These are phyloP conservation scores for Antitrichia curtipendula DNA, from an alignment of 225 moss, liverwort and hornwort genomes.

Conservation along the genomic window DNA sequence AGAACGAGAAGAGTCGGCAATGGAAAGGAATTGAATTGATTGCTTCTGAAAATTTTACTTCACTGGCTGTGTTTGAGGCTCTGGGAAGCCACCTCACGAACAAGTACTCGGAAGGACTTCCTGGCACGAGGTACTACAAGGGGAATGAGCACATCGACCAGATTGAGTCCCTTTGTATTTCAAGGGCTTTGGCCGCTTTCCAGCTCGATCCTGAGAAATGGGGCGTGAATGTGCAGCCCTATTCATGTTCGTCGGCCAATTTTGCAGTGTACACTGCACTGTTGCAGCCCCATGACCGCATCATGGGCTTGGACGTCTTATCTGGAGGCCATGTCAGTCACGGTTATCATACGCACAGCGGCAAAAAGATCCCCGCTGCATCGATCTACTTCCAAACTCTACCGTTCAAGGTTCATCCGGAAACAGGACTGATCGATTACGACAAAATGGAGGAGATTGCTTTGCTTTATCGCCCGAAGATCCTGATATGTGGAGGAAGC, in stretches of 20 bases:
- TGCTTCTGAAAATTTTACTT: slow-evolving; percentile 87
- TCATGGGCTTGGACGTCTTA: slow-evolving; percentile 85
- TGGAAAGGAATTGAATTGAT: slow-evolving; percentile 88
- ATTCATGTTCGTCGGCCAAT: slow-evolving; percentile 88
- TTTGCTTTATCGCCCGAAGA: slow-evolving; percentile 66
- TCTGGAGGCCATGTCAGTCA: slow-evolving; percentile 51
- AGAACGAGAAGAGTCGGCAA: slow-evolving; percentile 71
- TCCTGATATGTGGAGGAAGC: slow-evolving; percentile 89
- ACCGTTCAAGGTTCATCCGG: slow-evolving; percentile 78
- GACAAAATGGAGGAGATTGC: slow-evolving; percentile 80
- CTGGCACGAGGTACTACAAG: slow-evolving; percentile 67
- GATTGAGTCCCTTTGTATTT: slow-evolving; percentile 74
- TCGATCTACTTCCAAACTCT: slow-evolving; percentile 78
- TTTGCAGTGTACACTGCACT: slow-evolving; percentile 86
- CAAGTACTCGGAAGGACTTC: slow-evolving; percentile 90
- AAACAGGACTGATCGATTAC: slow-evolving; percentile 74
- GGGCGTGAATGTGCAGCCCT: slow-evolving; percentile 95
- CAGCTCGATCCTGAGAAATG: slow-evolving; percentile 63
- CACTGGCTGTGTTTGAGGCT: slow-evolving; percentile 81
- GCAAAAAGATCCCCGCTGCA: slow-evolving; percentile 74
- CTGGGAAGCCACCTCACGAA: slow-evolving; percentile 88
- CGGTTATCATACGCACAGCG: slow-evolving; percentile 42
- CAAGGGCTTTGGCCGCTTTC: slow-evolving; percentile 62
- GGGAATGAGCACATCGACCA: slow-evolving; percentile 83
- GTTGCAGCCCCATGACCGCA: slow-evolving; percentile 72